Conservation (phyloP, 2,329 filamentous ascomycete genomes). For the Colletotrichum limetticola region DNA sequence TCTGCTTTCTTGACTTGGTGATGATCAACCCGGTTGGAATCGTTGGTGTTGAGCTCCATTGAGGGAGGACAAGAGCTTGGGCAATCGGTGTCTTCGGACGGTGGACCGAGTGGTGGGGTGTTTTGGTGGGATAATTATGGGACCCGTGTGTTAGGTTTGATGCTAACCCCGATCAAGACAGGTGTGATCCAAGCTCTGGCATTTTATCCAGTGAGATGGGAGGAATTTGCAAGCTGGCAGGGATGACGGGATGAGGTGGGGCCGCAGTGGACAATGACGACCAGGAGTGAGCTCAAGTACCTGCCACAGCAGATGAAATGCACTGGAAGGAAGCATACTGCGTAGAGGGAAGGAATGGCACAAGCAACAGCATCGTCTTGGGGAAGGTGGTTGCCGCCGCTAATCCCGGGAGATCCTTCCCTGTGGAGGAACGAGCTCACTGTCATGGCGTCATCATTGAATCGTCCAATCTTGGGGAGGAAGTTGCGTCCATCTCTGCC, state of each 20-base stretch:
- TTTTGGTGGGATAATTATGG: not conserved
- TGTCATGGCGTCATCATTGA: conserved; percentile 5
- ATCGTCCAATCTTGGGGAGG: not conserved
- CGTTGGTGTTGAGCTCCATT: not conserved
- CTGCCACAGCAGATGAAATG: not conserved
- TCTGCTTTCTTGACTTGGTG: not conserved
- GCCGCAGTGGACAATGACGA: not conserved
- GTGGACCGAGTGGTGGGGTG: not conserved
- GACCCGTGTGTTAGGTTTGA: not conserved
- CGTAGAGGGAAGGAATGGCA: not conserved
- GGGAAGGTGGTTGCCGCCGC: not conserved
- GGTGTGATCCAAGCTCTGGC: not conserved
- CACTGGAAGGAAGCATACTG: not conserved
- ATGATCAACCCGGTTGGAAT: not conserved
- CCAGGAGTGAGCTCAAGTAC: not conserved
- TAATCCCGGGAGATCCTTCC: not conserved
- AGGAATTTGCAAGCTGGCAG: conserved; percentile 19
- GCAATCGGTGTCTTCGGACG: not conserved
- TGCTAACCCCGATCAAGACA: not conserved
- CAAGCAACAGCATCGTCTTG: not conserved
- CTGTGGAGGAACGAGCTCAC: not conserved
- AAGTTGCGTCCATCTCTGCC: not conserved
- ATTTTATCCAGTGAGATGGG: not conserved
- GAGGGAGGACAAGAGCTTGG: not conserved
- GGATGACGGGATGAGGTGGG: not conserved